Percentiles rank a stretch among this genome's conserved stretches.
Conservation (phyloP, 176 grass and related monocot genomes). For the Juncus inflexus region DNA sequence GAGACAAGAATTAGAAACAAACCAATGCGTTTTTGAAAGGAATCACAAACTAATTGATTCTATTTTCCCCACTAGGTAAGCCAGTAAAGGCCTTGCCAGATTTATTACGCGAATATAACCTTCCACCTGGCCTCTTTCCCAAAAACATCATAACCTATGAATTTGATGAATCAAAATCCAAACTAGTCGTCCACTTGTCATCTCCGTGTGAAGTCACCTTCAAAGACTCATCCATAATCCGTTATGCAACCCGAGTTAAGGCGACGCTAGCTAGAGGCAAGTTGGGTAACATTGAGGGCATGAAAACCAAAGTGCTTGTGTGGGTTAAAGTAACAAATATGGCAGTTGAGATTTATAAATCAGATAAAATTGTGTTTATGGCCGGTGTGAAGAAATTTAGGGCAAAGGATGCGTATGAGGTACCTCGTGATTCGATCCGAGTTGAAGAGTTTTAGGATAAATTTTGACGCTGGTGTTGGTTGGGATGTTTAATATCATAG, state of each 20-base stretch:
- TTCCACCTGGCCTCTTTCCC: slow-evolving; percentile 81
- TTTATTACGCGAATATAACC: slow-evolving; percentile 72
- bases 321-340: slow-evolving; percentile 89
- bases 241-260: slow-evolving; percentile 71
- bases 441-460: slow-evolving; percentile 64
- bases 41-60: background rate
- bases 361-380: slow-evolving; percentile 85
- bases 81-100: slow-evolving; percentile 64
- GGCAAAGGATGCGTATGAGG: slow-evolving; percentile 77
- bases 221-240: slow-evolving; percentile 66
- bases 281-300: slow-evolving; percentile 67
- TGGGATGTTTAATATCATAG: background rate
- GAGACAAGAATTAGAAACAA: no score
- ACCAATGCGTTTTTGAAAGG: no score
- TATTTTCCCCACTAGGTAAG: slow-evolving; percentile 50
- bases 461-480: background rate
- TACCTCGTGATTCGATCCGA: slow-evolving; percentile 54
- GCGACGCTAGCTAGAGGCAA: slow-evolving; percentile 63
- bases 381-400: slow-evolving; percentile 90
- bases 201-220: slow-evolving; percentile 79
- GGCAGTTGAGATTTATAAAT: slow-evolving; percentile 69
- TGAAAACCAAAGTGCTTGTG: slow-evolving; percentile 88
- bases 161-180: slow-evolving; percentile 65
- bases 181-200: slow-evolving; percentile 77
- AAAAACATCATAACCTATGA: slow-evolving; percentile 95